A percentile compares a stretch with the other conserved stretches of the same genome.
phyloP scores from a whole-genome alignment of 2,329 filamentous ascomycete species.

The Arachnomyces sp. region DNA sequence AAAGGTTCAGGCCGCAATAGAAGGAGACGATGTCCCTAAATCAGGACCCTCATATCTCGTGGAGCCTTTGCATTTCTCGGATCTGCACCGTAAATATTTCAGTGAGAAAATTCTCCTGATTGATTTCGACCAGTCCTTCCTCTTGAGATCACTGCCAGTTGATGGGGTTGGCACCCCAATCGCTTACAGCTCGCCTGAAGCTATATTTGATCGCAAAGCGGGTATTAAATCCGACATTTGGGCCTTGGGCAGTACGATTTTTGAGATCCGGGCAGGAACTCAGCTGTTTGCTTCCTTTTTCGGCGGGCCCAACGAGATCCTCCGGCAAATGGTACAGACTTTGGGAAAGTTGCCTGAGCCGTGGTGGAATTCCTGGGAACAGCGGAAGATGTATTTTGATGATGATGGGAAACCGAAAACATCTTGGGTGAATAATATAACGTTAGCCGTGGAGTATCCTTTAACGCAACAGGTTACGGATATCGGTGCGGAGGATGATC shows the following conservation, averaged over 20 bases:
- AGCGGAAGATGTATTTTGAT: slow-evolving; percentile 15
- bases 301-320: slow-evolving; percentile 22
- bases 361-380: slow-evolving; percentile 26
- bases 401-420: slow-evolving; percentile 11
- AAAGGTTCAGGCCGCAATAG: not conserved
- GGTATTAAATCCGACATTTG: slow-evolving; percentile 23
- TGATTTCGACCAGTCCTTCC: slow-evolving; percentile 19
- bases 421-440: slow-evolving; percentile 1
- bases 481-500: slow-evolving; percentile 8
- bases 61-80: not conserved
- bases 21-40: not conserved
- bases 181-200: slow-evolving; percentile 24
- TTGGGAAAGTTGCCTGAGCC: slow-evolving; percentile 26
- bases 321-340: slow-evolving; percentile 21
- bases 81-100: not conserved
- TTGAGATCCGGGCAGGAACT: slow-evolving; percentile 25
- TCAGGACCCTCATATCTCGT: slow-evolving; percentile 4
- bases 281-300: slow-evolving; percentile 22
- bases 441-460: slow-evolving; percentile 6
- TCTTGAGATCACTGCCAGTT: slow-evolving; percentile 7
- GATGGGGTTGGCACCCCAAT: slow-evolving; percentile 20
- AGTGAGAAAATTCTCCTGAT: slow-evolving; percentile 9
- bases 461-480: slow-evolving; percentile 3
- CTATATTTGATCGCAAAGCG: slow-evolving; percentile 15
- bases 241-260: slow-evolving; percentile 28